Evolutionary conservation across 148 eudicot genomes (phyloP).

Genomic region (Silene conica): DNA sequence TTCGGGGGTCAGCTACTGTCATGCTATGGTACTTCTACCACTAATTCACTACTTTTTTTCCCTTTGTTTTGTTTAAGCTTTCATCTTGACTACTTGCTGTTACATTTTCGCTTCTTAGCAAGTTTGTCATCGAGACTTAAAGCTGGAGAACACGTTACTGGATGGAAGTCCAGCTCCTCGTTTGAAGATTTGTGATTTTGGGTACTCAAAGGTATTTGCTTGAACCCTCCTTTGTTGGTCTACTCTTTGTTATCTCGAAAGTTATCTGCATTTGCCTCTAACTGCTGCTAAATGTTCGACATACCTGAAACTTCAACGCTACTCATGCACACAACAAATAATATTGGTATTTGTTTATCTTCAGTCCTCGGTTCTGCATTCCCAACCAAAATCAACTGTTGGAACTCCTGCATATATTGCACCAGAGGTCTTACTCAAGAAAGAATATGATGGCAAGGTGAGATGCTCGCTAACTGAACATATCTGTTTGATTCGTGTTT

Average conservation of each 20-base stretch:
- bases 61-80: background rate
- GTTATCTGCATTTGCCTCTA: background rate
- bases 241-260: background rate
- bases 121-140: slow-evolving; percentile 90
- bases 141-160: slow-evolving; percentile 78
- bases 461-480: background rate
- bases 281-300: no score
- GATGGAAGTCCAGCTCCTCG: slow-evolving; percentile 95
- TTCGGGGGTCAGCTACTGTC: slow-evolving; percentile 96
- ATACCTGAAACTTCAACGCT: no score
- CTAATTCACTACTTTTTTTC: background rate
- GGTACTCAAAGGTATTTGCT: slow-evolving; percentile 72
- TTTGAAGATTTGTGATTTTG: slow-evolving; percentile 92
- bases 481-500: background rate
- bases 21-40: slow-evolving; percentile 60
- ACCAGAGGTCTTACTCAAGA: slow-evolving; percentile 77
- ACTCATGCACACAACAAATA: no score
- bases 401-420: slow-evolving; percentile 98
- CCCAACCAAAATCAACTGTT: slow-evolving; percentile 94
- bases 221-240: background rate
- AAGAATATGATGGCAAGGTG: slow-evolving; percentile 93
- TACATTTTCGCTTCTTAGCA: slow-evolving; percentile 43
- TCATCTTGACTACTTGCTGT: slow-evolving; percentile 8
- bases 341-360: slow-evolving; percentile 19
- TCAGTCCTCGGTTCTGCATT: slow-evolving; percentile 89